Conservation (phyloP, 768 basidiomycete genomes). For the Rhodotorula graminis region DNA sequence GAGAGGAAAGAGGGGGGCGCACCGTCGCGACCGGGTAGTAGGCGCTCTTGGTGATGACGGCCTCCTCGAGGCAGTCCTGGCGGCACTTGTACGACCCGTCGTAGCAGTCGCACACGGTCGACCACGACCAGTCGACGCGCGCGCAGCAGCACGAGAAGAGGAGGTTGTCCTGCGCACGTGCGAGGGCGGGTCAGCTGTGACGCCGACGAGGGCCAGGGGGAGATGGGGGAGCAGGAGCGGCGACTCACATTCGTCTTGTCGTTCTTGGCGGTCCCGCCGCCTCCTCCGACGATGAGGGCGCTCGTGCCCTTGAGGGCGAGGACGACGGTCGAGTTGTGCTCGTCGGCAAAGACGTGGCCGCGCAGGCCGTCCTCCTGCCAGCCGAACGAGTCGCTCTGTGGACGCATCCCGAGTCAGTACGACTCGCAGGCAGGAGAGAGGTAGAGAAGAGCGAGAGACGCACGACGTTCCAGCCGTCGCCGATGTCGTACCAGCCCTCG, state of each 20-base stretch:
- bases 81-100: constrained; percentile 61
- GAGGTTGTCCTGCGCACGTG: constrained; percentile 64
- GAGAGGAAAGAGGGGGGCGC: neutral
- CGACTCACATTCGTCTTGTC: constrained; percentile 71
- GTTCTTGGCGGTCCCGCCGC: constrained; percentile 65
- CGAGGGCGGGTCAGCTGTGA: neutral
- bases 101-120: constrained; percentile 83
- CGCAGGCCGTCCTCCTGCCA: constrained; percentile 92
- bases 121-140: constrained; percentile 89
- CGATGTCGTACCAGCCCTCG: constrained; percentile 64
- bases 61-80: constrained; percentile 69
- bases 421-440: constrained; percentile 7
- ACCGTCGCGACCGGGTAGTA: constrained; percentile 81
- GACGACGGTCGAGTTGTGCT: constrained; percentile 77
- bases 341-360: constrained; percentile 82
- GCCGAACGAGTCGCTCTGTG: constrained; percentile 68
- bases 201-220: no score
- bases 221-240: no score
- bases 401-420: neutral
- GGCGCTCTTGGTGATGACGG: constrained; percentile 71
- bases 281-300: constrained; percentile 48
- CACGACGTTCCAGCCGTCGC: constrained; percentile 58
- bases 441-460: constrained; percentile 34
- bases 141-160: constrained; percentile 94
- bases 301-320: constrained; percentile 93